Evolutionary conservation across 2,329 filamentous ascomycete species (phyloP).

Genomic region (Penicillium hordei): DNA sequence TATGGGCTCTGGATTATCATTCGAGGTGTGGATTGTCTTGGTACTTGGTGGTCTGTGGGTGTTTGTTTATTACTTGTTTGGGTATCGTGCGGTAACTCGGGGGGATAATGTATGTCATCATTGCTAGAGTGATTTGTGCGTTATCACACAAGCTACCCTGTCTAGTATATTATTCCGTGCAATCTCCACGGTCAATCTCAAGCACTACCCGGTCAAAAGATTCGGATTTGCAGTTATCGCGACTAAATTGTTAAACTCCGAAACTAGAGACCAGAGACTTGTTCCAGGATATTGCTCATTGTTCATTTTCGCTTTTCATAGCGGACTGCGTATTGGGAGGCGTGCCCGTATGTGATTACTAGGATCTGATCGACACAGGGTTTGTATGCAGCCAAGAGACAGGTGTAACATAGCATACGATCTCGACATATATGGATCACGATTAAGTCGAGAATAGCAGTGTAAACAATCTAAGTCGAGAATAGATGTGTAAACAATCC

Average conservation of each 20-base stretch:
- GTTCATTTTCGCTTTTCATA: background rate
- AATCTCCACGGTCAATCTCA: background rate
- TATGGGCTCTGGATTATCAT: background rate
- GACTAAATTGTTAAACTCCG: background rate
- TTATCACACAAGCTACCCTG: background rate
- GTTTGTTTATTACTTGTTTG: constrained; percentile 4
- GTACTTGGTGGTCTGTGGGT: background rate
- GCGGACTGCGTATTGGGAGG: background rate
- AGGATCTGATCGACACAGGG: constrained; percentile 19
- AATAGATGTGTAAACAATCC: background rate
- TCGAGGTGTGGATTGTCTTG: constrained; percentile 2
- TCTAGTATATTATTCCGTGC: background rate
- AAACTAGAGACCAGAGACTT: background rate
- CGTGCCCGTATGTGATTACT: background rate
- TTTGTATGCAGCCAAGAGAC: constrained; percentile 20
- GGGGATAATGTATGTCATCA: background rate
- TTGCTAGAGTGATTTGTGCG: background rate
- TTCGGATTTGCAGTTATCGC: background rate
- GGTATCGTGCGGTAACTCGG: background rate
- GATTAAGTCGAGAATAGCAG: background rate
- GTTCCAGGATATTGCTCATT: background rate
- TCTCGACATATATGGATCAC: background rate
- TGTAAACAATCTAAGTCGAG: background rate
- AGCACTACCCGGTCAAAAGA: background rate
- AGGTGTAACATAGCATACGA: background rate